Evolutionary conservation across 1,284 basidiomycete genomes (phyloP).

Genomic region (Ganoderma sinense): DNA sequence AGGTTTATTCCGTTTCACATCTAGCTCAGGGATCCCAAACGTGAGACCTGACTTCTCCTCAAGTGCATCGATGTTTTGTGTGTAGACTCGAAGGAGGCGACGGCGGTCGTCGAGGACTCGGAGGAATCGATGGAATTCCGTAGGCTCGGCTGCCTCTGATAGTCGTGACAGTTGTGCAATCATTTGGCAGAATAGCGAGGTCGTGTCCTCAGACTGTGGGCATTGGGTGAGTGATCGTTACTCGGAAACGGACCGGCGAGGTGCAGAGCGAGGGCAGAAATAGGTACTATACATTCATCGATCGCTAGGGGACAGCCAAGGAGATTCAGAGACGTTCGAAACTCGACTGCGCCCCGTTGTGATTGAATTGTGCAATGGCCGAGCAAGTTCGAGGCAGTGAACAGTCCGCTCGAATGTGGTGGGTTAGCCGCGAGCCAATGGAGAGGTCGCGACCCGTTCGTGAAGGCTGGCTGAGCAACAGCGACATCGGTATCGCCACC

Average conservation of each 20-base stretch:
- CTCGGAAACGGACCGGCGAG: background rate
- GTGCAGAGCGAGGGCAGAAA: background rate
- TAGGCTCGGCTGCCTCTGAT: constrained; percentile 79
- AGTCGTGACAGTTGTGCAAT: constrained; percentile 83
- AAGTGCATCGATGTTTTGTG: constrained; percentile 94
- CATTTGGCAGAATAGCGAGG: constrained; percentile 88
- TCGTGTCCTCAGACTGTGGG: constrained; percentile 73
- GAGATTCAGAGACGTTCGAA: background rate
- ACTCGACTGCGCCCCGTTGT: background rate
- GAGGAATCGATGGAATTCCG: constrained; percentile 84
- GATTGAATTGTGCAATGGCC: background rate
- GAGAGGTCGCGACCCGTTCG: background rate
- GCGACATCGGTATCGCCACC: background rate
- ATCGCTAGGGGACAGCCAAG: background rate
- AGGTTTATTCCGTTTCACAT: constrained; percentile 57
- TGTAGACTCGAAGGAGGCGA: constrained; percentile 88
- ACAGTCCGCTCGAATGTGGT: background rate
- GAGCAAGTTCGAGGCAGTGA: background rate
- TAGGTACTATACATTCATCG: background rate
- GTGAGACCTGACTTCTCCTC: constrained; percentile 87
- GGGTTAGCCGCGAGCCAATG: background rate
- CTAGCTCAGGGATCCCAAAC: constrained; percentile 75
- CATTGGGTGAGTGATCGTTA: constrained; percentile 4
- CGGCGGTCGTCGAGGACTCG: constrained; percentile 80
- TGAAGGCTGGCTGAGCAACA: background rate